Percentiles rank a stretch among this genome's conserved stretches.
phyloP scores from a whole-genome alignment of 768 basidiomycete species.

The Suillus tomentosus region DNA sequence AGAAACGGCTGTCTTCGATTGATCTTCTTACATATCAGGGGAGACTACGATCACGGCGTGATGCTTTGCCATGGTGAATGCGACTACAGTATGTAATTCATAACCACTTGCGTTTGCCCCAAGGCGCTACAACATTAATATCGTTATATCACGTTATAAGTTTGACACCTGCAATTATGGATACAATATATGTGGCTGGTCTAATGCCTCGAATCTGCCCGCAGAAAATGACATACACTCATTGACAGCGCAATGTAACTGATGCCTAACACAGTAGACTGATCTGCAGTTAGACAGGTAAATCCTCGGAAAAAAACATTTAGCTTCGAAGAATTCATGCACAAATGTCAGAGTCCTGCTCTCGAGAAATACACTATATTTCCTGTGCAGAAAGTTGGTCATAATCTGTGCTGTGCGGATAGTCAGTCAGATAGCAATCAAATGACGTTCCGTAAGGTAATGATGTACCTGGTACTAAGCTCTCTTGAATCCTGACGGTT shows the following conservation, averaged over 20 bases:
- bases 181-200: background rate
- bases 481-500: slow-evolving; percentile 30
- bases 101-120: background rate
- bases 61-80: background rate
- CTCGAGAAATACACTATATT: background rate
- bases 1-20: background rate
- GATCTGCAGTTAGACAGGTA: too few relatives aligned
- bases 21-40: background rate
- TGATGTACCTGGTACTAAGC: slow-evolving; percentile 26
- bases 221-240: background rate
- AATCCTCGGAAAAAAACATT: background rate
- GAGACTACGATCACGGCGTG: background rate
- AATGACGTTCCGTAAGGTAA: background rate
- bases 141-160: background rate
- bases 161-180: background rate
- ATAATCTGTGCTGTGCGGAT: background rate
- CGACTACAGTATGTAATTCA: background rate
- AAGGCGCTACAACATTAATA: background rate
- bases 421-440: background rate
- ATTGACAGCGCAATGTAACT: too few relatives aligned
- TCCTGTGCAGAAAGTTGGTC: background rate
- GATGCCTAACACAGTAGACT: too few relatives aligned
- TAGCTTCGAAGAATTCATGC: background rate
- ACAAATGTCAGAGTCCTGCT: background rate
- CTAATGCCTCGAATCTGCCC: background rate